Conservation (phyloP, 805 yeast species). For the Wickerhamiella galacta region DNA sequence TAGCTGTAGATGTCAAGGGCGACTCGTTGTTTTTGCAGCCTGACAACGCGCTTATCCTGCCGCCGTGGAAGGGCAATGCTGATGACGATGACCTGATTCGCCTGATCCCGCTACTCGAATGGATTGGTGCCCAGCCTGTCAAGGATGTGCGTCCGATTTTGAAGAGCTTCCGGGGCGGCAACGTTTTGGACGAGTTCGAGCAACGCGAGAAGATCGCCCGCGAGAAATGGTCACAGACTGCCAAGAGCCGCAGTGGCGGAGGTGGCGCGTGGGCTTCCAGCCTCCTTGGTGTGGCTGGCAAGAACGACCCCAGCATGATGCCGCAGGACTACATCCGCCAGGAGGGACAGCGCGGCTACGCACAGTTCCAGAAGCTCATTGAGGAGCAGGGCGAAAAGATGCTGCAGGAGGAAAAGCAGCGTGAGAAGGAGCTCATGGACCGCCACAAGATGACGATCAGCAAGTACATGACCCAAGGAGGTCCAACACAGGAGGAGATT, state of each 20-base stretch:
- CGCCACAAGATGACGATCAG: constrained; percentile 71
- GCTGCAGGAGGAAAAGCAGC: constrained; percentile 32
- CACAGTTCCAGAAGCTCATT: constrained; percentile 61
- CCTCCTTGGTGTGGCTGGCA: constrained; percentile 43
- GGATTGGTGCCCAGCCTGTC: constrained; percentile 71
- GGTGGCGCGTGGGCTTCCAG: constrained; percentile 38
- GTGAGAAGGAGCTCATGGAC: constrained; percentile 57
- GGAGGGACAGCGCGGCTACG: constrained; percentile 80
- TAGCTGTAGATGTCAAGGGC: constrained; percentile 63
- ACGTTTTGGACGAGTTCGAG: constrained; percentile 62
- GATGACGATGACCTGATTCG: constrained; percentile 61
- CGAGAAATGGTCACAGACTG: constrained; percentile 28
- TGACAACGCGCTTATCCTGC: constrained; percentile 76
- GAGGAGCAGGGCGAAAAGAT: constrained; percentile 57
- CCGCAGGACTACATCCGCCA: constrained; percentile 82
- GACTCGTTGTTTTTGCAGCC: constrained; percentile 70
- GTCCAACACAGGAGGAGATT: constrained; percentile 22
- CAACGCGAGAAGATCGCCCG: constrained; percentile 64
- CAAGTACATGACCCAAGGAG: constrained; percentile 63
- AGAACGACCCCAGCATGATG: constrained; percentile 38
- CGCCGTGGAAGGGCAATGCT: constrained; percentile 72
- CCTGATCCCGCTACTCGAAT: constrained; percentile 86
- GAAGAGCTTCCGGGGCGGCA: constrained; percentile 49
- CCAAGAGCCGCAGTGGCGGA: constrained; percentile 12
- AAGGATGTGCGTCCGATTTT: constrained; percentile 84